phyloP scores from a whole-genome alignment of 208 protist species.

The Leishmania turanica region DNA sequence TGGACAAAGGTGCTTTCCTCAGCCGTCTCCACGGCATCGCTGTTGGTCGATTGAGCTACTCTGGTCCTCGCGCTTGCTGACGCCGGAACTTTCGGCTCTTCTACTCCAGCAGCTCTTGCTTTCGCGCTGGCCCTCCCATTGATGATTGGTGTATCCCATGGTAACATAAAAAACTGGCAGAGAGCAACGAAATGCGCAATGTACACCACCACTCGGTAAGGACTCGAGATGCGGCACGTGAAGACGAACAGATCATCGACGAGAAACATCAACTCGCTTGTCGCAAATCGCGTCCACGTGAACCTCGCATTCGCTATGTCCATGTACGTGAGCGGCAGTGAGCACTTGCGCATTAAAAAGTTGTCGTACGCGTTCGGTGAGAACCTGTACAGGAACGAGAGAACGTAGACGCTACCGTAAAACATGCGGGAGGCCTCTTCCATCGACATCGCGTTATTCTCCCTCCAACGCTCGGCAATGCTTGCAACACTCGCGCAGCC shows the following conservation, averaged over 20 bases:
- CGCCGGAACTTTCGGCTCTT: slow-evolving; percentile 1
- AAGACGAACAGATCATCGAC: slow-evolving; percentile 88
- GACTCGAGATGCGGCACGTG: slow-evolving; percentile 67
- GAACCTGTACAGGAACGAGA: slow-evolving; percentile 70
- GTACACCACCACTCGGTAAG: slow-evolving; percentile 67
- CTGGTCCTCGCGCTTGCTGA: not conserved
- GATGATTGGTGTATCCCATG: slow-evolving; percentile 63
- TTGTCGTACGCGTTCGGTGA: slow-evolving; percentile 86
- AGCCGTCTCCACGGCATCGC: not conserved
- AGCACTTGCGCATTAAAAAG: slow-evolving; percentile 72
- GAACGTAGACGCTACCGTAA: slow-evolving; percentile 71
- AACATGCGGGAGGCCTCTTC: slow-evolving; percentile 54
- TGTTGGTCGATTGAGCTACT: not conserved
- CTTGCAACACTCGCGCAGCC: slow-evolving; percentile 30
- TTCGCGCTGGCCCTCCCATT: not conserved
- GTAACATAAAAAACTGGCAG: slow-evolving; percentile 58
- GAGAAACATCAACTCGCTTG: slow-evolving; percentile 60
- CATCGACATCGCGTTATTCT: slow-evolving; percentile 1
- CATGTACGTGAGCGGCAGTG: slow-evolving; percentile 62
- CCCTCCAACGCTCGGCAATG: slow-evolving; percentile 11
- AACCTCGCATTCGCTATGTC: slow-evolving; percentile 19
- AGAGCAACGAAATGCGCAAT: slow-evolving; percentile 62
- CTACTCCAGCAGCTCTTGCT: not conserved
- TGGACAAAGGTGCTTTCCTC: slow-evolving; percentile 6
- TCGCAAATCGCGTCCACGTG: slow-evolving; percentile 23